phyloP scores from a whole-genome alignment of 2,329 filamentous ascomycete genomes.

The Harringtonia lauricola region DNA sequence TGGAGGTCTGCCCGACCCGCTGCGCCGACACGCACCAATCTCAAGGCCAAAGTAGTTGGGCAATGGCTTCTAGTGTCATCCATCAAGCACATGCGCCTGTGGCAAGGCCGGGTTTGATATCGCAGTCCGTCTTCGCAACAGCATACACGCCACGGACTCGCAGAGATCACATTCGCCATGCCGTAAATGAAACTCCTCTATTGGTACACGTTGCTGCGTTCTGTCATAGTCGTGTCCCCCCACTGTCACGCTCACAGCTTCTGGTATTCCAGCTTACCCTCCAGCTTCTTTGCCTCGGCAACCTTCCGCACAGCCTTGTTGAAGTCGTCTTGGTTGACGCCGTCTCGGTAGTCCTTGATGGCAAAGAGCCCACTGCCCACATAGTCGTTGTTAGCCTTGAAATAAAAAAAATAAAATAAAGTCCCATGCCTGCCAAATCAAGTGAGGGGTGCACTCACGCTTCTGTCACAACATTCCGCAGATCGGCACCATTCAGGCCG shows the following conservation, averaged over 20 bases:
- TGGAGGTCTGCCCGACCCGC: too few relatives aligned
- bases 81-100: too few relatives aligned
- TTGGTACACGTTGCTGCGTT: background rate
- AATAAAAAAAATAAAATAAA: too few relatives aligned
- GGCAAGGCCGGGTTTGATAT: too few relatives aligned
- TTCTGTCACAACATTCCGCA: slow-evolving; percentile 96
- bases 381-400: slow-evolving; percentile 13
- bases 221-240: background rate
- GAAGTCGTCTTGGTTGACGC: slow-evolving; percentile 97
- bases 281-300: slow-evolving; percentile 93
- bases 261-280: slow-evolving; percentile 96
- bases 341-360: slow-evolving; percentile 95
- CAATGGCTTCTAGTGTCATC: too few relatives aligned
- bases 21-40: too few relatives aligned
- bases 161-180: too few relatives aligned
- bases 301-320: slow-evolving; percentile 98
- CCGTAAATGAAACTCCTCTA: too few relatives aligned
- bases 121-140: too few relatives aligned
- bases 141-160: too few relatives aligned
- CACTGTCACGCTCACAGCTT: slow-evolving; percentile 52
- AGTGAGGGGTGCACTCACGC: slow-evolving; percentile 54
- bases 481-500: slow-evolving; percentile 90
- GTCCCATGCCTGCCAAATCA: background rate
- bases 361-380: slow-evolving; percentile 71
- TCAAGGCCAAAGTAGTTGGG: too few relatives aligned